Base-by-base conservation (phyloP, 2,329 filamentous ascomycete species). In the Pseudocercospora eumusae region DNA sequence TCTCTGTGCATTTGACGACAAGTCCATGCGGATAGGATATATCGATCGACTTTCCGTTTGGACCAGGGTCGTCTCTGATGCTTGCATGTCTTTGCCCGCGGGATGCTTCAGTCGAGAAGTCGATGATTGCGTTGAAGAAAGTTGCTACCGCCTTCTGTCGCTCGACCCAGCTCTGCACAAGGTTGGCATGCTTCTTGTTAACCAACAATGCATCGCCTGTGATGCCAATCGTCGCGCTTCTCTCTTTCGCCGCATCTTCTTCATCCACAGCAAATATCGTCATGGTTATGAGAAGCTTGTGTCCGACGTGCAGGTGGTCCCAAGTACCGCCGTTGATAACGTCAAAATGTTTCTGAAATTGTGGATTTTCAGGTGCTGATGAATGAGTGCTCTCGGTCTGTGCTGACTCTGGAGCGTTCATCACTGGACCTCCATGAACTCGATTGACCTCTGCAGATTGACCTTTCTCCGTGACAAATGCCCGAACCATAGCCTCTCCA, bases 231-330 rank as follows among this genome's bases (percentile, higher is more conserved):
- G 92, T 89, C 64, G 96, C 83, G 10, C 82, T 82, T 64, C 85
- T 84, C 21, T 75, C 69, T 8, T 54, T 49, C 8, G 70, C 63
- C 15, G 54, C 54, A 1, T 60, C 71, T 0, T 65, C 69, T 31
- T 76, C 70, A 62, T 85, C 84, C 60, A 90, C 82, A 15, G 92
- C 83, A 60, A 97, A 84, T 0, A 88, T 85, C 0, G 90, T 91
- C 64, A 93, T 93, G n/a, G 93, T 92, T 20, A 99, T 84, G 20
- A 99, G 84, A n/a, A 98, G 82, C 78, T 98, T 99, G 80, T 99
- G 95, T 5, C 95, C 95, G 3, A 91, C 88, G 74, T 99, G 95
- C 21, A 99, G 84, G 76, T 98, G 92, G 75, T 99, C 95, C 77
- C 98, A 99, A 0, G 95, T 99, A 9, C 95, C 95, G 28, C 93